These are phyloP conservation scores for Pelargonium australe DNA, from an alignment of 441 rosid species.

Conservation along the genomic window DNA sequence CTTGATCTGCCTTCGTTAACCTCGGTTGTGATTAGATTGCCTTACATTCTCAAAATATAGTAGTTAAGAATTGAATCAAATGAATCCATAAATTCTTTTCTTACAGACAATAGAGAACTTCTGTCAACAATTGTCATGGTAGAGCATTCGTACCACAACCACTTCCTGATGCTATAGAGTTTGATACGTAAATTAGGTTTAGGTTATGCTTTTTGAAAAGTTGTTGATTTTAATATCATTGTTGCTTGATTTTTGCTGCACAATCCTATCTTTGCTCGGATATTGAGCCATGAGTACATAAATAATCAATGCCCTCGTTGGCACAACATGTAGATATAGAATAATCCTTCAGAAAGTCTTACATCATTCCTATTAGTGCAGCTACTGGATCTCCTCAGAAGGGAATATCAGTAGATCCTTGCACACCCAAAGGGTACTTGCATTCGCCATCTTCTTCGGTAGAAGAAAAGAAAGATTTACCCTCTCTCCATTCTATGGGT, in stretches of 20 bases:
- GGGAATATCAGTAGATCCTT: slow-evolving; percentile 50
- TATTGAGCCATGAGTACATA: neutral
- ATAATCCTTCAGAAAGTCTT: slow-evolving; percentile 1
- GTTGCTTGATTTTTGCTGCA: neutral
- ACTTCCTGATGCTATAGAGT: too few species aligned
- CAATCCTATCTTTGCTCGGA: neutral
- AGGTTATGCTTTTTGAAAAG: neutral
- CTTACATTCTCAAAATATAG: too few species aligned
- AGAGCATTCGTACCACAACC: too few species aligned
- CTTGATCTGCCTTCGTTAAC: neutral
- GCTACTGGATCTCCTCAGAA: slow-evolving; percentile 37
- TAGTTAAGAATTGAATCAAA: too few species aligned
- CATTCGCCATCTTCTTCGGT: slow-evolving; percentile 38
- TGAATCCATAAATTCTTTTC: too few species aligned
- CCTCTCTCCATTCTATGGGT: slow-evolving; percentile 50
- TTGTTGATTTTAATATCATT: neutral
- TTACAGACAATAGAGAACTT: too few species aligned
- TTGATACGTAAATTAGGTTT: neutral
- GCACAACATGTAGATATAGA: neutral
- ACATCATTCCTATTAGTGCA: slow-evolving; percentile 26
- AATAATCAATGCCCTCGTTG: neutral
- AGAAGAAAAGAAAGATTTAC: slow-evolving; percentile 25
- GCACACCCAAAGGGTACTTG: slow-evolving; percentile 68
- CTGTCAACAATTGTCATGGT: too few species aligned
- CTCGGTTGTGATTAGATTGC: neutral